Conservation (phyloP, 148 eudicot genomes). For the Camellia japonica region DNA sequence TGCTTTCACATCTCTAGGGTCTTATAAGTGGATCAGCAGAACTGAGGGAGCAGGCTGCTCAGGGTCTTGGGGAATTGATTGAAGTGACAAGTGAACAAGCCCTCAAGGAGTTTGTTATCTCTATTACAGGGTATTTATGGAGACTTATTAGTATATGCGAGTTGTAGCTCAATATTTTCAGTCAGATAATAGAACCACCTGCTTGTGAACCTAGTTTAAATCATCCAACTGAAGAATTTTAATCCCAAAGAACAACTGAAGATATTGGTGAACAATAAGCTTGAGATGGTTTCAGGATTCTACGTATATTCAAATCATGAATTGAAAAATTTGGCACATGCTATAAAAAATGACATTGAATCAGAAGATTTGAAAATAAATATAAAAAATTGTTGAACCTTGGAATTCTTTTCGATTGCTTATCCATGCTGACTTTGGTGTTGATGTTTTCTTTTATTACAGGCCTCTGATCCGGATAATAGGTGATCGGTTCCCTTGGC, state of each 20-base stretch:
- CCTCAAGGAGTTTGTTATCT: constrained; percentile 84
- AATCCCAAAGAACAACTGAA: not conserved
- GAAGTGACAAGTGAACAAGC: constrained; percentile 93
- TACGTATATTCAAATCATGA: no score
- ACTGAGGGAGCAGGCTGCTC: constrained; percentile 94
- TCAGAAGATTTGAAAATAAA: no score
- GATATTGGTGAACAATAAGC: not conserved
- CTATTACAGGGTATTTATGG: constrained; percentile 74
- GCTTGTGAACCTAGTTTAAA: not conserved
- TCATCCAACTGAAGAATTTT: not conserved
- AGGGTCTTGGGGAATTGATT: constrained; percentile 94
- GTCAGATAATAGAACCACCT: not conserved
- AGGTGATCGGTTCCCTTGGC: constrained; percentile 99
- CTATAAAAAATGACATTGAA: no score
- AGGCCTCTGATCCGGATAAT: constrained; percentile 96
- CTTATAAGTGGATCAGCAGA: constrained; percentile 94
- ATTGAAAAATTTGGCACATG: no score
- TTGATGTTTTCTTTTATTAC: constrained; percentile 14
- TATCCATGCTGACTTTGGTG: constrained; percentile 2
- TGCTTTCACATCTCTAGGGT: constrained; percentile 48
- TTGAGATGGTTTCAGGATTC: not conserved
- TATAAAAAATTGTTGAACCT: not conserved
- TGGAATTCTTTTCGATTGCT: not conserved
- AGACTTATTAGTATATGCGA: not conserved
- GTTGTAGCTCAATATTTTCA: not conserved